Base-by-base conservation (phyloP, 1,284 basidiomycete species). In the Cryptococcus floricola region DNA sequence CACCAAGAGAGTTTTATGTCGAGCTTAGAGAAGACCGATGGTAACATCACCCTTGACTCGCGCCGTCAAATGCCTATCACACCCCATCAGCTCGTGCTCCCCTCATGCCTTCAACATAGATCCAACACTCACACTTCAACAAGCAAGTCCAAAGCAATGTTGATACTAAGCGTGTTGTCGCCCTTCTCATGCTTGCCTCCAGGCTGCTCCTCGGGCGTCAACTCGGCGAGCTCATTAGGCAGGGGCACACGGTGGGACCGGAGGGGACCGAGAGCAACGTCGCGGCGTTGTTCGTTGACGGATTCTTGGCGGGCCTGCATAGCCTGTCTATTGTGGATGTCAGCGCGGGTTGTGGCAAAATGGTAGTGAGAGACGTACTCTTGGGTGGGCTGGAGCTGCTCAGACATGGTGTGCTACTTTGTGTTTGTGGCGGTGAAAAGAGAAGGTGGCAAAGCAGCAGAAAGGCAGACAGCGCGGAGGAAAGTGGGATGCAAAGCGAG, bases 1-100 rank as follows among this genome's bases (percentile, higher is more conserved):
- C 6, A 34, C 6, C 31, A 1, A 7, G 3, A 34, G 1, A 10
- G 31, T 6, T 31, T 10, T 1, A 34, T 34, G 31, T 10, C 10
- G 31, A 34, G 31, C 12, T 46, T 59, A 62, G 8, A 62, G 51
- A 14, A 62, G 44, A 14, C 60, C 60, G 50, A 62, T 62, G 23
- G 60, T 62, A 44, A 62, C 57, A 46, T 62, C 60, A 54, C 60
- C 60, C 44, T 62, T 62, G 49, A 62, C 53, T 43, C 60, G 48
- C 18, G 60, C 60, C 28, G 54, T 50, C n/a, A 62, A 49, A 31
- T 62, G 60, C 19, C 47, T 48, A 12, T 4, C 8, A 16, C 7
- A 42, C 5, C 39, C 31, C 31, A 34, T 34, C 31, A 34, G 31
- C 31, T 8, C 31, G 23, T 23, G 10, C 31, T 10, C 8, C 39